A percentile compares a stretch with the other conserved stretches of the same genome.
Evolutionary conservation across 2,329 filamentous ascomycete genomes (phyloP).

Genomic region (Exophiala aquamarina): DNA sequence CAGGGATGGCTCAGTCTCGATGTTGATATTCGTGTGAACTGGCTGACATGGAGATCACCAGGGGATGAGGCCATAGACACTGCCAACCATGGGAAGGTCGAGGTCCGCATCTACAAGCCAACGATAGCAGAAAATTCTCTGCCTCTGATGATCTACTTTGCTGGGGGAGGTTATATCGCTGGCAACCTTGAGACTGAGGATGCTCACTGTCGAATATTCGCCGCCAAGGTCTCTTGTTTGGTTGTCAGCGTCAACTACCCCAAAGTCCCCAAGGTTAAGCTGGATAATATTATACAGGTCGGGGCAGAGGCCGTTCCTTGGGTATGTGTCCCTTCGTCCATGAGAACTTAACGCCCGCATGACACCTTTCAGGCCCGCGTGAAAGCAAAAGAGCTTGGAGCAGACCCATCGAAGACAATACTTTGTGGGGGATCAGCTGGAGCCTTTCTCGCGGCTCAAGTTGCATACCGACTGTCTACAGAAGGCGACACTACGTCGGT

Average conservation of each 20-base stretch:
- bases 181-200: slow-evolving; percentile 39
- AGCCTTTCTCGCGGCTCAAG: slow-evolving; percentile 18
- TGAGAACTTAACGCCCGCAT: too few relatives aligned
- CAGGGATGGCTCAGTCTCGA: too few relatives aligned
- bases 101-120: slow-evolving; percentile 26
- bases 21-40: too few relatives aligned
- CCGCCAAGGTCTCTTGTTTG: slow-evolving; percentile 32
- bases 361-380: slow-evolving; percentile 15
- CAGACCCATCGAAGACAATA: slow-evolving; percentile 21
- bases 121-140: slow-evolving; percentile 22
- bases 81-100: slow-evolving; percentile 11
- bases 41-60: too few relatives aligned
- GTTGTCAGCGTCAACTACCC: slow-evolving; percentile 38
- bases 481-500: slow-evolving; percentile 17
- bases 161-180: slow-evolving; percentile 38
- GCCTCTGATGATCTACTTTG: slow-evolving; percentile 36
- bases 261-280: slow-evolving; percentile 19
- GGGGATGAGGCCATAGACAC: slow-evolving; percentile 20
- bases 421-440: slow-evolving; percentile 23
- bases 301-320: slow-evolving; percentile 16
- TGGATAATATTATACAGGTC: slow-evolving; percentile 22
- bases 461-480: slow-evolving; percentile 22
- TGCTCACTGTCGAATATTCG: slow-evolving; percentile 34
- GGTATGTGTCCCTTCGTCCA: slow-evolving; percentile 5
- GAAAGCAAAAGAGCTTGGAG: slow-evolving; percentile 15